Base-by-base conservation (phyloP, 371 early-diverging fungal species). In the Mucor lusitanicus region DNA sequence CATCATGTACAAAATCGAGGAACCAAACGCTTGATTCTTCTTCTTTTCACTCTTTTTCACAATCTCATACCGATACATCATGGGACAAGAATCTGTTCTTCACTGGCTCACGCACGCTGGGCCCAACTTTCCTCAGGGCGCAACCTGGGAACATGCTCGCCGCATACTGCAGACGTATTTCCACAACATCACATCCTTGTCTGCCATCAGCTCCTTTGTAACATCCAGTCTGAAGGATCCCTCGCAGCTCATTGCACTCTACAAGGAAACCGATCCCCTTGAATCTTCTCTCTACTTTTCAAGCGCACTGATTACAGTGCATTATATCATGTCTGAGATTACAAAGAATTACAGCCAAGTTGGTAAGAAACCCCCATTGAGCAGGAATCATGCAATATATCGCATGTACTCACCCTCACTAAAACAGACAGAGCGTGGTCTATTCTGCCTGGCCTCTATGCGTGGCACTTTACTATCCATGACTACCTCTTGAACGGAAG, bases 351-450 rank as follows among this genome's bases (percentile, higher is more conserved):
- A 81, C 23, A 81, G 81, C 21, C 84, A 83, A 81, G 84, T 83
- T 27, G 84, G 84, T 83, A 74, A 71, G 39, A 21, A 13, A 37
- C 3, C 3, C 0, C 0, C 21, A 32, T 19, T 33, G 12, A 50
- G 4, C 27, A 12, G 1, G 13, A 53, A 35, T 46, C 28, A 40
- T 40, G 40, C 15, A 40, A 40, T 17, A 40, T 17, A 40, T 40
- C 6, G 32, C 17, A n/a, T 59, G 15, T 19, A 19, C n/a, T n/a
- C n/a, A n/a, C n/a, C n/a, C n/a, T n/a, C n/a, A n/a, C n/a, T 27
- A 27, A 2, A 4, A 21, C 27, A 67, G 93, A 93, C 71, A 81
- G 81, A 9, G 74, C 90, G 6, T 92, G 93, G 93, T 87, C 93
- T 27, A 68, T 94, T 59, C 62, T 87, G 30, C 96, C 96, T 11